Evolutionary conservation across 108 stramenopile genomes (phyloP), one percentile per base, ranked within the genome.

Genomic region (Skeletonema costatum): DNA sequence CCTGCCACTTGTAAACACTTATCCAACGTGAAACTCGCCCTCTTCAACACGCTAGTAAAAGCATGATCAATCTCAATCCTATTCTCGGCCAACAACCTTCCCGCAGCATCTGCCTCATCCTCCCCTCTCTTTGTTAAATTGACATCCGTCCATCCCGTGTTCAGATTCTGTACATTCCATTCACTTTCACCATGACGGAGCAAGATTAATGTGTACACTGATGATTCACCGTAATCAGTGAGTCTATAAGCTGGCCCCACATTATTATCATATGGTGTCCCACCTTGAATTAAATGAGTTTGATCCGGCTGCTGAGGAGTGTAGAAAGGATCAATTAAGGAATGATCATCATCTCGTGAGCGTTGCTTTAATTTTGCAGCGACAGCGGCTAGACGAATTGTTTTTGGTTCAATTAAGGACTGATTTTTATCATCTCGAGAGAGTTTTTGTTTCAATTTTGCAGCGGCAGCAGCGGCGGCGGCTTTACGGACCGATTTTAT

Each of bases 101-200:
- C 95, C 6, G 95, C 95, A 31, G 86, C 84, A 11, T 88, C 81
- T 4, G 92, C 92, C 60, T 96, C 95, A 30, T 50, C 46, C 85
- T 91, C 82, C 33, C 95, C 95, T 64, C 64, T 39, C 41, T 81
- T 63, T 19, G 95, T 96, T 63, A 96, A 65, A 44, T 86, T 83
- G 1, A 93, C 93, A 72, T 96, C 95, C 44, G 90, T 86, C 93
- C 93, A 93, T 19, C 93, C 93, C 4, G 93, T 93, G 68, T 89
- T 91, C 59, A 76, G 80, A 82, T 95, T 95, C 51, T 78, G 81
- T 60, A 64, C 72, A 81, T 95, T 95, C 90, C 91, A 95, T 70
- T 92, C 91, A 21, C 85, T 86, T 70, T 95, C 94, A 29, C 94
- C 94, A 67, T 95, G 94, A 10, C 94, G 84, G 11, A 95, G 64